Base-by-base conservation (phyloP, 768 basidiomycete genomes). In the Auricularia heimuer region DNA sequence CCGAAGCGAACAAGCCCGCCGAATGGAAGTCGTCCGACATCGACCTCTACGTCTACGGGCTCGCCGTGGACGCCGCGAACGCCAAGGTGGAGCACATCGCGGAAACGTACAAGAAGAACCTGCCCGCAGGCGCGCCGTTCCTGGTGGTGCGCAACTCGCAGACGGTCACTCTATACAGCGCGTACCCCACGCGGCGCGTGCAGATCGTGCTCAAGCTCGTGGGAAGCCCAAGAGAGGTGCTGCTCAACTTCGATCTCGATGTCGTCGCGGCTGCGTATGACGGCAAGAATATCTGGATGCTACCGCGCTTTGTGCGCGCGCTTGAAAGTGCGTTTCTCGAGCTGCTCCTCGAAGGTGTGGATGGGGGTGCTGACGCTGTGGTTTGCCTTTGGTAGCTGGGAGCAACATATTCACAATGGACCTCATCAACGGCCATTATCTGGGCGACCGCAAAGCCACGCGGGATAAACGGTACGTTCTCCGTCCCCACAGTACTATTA, bases 231-330 rank as follows among this genome's bases (percentile, higher is more conserved):
- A 51, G 42, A 11, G 67, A 67, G 61, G 65, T 67, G 12, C 62
- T 67, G 10, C 63, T 67, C 14, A 67, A 67, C 65, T 67, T 67
- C 54, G 67, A 67, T 44, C 62, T 67, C 7, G 67, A 67, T 45
- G 54, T 66, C 16, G 67, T 67, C 56, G 65, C 67, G 0, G 44
- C 63, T 6, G 67, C 63, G 36, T 67, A 34, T 11, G 67, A 67
- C 36, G 67, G 67, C 12, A 63, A 29, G 18, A 47, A 66, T 18
- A 35, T 66, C 12, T 66, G 54, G 33, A 67, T 67, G 67, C 67
- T 67, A 12, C 67, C 67, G 16, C 60, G 67, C 24, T 54, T 62
- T 39, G 67, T 54, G 39, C 37, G 67, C 16, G 67, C 67, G n/a
- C 56, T 67, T 24, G 61, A 67, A 56, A 67, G 67, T 67, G 35